These are phyloP conservation scores for Kodamaea arcana DNA, from an alignment of 1,139 yeast species.

Conservation along the genomic window DNA sequence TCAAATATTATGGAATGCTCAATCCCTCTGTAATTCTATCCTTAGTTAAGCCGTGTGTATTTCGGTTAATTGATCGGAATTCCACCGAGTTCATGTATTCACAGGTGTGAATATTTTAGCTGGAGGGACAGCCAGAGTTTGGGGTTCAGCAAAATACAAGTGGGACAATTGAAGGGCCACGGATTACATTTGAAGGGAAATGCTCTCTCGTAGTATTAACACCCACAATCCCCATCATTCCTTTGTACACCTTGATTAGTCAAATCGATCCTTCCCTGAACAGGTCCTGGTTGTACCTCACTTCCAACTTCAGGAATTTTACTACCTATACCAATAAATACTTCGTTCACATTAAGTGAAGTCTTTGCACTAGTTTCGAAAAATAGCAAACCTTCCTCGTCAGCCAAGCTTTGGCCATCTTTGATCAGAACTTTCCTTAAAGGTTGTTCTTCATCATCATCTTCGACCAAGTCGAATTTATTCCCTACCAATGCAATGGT, in stretches of 20 bases:
- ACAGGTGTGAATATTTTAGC: too few species aligned
- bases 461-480: conserved; percentile 67
- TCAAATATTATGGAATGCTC: too few species aligned
- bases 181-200: neutral
- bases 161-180: too few species aligned
- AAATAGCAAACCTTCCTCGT: conserved; percentile 74
- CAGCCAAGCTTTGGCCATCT: conserved; percentile 73
- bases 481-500: conserved; percentile 93
- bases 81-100: too few species aligned
- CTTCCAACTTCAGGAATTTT: conserved; percentile 56
- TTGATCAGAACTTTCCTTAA: conserved; percentile 79
- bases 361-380: conserved; percentile 95
- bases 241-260: conserved; percentile 7
- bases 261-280: conserved; percentile 17
- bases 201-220: conserved; percentile 5
- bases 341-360: conserved; percentile 74
- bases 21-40: too few species aligned
- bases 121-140: too few species aligned
- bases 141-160: too few species aligned
- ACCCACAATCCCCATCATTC: conserved; percentile 12
- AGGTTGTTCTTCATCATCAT: conserved; percentile 25
- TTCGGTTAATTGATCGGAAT: too few species aligned
- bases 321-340: conserved; percentile 79
- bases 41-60: too few species aligned
- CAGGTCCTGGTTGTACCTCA: conserved; percentile 7